Base-by-base conservation (phyloP, 108 stramenopile genomes). In the Schizochytrium sp. region DNA sequence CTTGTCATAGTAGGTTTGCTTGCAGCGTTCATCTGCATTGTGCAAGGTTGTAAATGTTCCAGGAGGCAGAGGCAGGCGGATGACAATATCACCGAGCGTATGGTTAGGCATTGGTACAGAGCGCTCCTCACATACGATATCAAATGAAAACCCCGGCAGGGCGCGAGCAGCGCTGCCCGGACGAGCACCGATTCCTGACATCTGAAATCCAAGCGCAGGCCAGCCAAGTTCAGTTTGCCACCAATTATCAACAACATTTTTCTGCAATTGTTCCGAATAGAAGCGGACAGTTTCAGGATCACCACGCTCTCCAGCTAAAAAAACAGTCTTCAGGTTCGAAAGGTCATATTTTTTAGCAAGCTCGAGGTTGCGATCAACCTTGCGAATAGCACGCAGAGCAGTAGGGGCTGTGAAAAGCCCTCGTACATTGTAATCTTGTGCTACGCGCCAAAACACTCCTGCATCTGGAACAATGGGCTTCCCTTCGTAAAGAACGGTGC, bases 391-490 rank as follows among this genome's bases (percentile, higher is more conserved):
- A 46, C 96, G 94, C 72, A 95, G 91, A 3, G 95, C 95, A 3
- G 96, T 96, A 3, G 96, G 96, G 1, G 96, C 96, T 5, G 93
- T 94, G 91, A 96, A 96, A 47, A 96, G 73, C 12, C 89, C 87
- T 12, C 90, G 93, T n/a, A 95, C 95, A 15, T 91, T 87, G 92
- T 95, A 90, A 69, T 94, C 92, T 46, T 94, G 93, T 60, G 95
- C 91, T 10, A 94, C 73, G 44, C 95, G 76, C 96, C 96, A 96
- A 73, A 94, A 95, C 1, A 91, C 94, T 4, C 94, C 94, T 4
- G 95, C 96, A 91, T 96, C 95, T 19, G 96, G 96, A 53, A 95
- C 94, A 28, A 95, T 94, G 38, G 96, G 96, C 87, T 96, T 96
- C 44, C 96, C 96, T 87, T 96, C 96, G 90, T 93, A 96, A 57